Evolutionary conservation across 768 basidiomycete genomes (phyloP).

Genomic region (Mycena alexandri): DNA sequence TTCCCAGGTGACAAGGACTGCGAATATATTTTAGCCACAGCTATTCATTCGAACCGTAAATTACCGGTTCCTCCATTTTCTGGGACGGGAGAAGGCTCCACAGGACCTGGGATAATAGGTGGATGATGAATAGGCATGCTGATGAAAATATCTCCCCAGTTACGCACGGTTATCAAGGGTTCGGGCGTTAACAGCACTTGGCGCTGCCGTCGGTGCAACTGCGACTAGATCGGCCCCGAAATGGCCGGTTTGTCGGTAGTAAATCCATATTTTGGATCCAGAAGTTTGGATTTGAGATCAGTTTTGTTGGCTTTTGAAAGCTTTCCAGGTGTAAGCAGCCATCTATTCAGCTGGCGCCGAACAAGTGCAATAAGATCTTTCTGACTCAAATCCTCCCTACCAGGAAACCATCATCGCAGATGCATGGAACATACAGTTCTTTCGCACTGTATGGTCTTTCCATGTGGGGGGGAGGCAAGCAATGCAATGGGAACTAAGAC

Average conservation of each 20-base stretch:
- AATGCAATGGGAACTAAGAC: neutral
- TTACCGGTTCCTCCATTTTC: no score
- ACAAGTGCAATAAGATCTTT: neutral
- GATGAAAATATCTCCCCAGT: neutral
- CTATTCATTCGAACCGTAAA: no score
- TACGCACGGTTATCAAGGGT: no score
- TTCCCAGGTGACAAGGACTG: no score
- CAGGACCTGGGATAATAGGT: no score
- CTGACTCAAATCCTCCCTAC: neutral
- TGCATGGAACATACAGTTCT: conserved; percentile 1
- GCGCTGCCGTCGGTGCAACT: no score
- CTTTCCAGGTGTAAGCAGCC: neutral
- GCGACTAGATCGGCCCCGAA: neutral
- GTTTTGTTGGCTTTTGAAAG: neutral
- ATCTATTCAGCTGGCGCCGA: neutral
- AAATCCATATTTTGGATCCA: neutral
- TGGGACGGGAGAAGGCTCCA: no score
- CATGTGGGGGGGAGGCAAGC: neutral
- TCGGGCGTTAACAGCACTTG: no score
- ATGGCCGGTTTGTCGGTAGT: neutral
- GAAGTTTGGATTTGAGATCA: no score
- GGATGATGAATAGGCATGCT: no score
- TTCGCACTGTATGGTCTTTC: neutral
- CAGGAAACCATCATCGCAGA: no score
- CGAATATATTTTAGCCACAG: no score